Evolutionary conservation across 1,284 basidiomycete species (phyloP), one percentile per base, ranked within the genome.

Genomic region (Malassezia furfur): DNA sequence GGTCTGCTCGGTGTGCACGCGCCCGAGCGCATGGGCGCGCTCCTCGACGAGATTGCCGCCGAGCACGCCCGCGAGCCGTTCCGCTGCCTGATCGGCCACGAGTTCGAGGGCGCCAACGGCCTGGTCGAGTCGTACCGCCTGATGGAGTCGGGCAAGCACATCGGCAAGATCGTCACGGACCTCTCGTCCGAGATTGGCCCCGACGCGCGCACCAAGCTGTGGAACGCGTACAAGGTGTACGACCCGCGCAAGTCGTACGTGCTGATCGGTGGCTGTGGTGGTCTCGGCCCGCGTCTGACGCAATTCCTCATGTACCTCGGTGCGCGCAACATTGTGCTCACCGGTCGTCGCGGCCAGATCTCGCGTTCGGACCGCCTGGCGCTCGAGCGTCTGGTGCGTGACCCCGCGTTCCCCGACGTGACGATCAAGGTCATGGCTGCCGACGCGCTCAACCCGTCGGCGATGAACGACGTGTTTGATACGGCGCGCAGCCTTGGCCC

Each of bases 191-290:
- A 43, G 30, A 34, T 38, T 25, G 19, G 31, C n/a, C 44, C 43
- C 4, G 39, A 28, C n/a, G 37, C 44, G n/a, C 22, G 11, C 21
- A 30, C 39, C 15, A 40, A 40, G 36, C 41, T 57, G 37, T 48
- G 43, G 48, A 28, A 28, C 35, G 48, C 31, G 21, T 51, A 45
- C 50, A 52, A 57, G 46, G 14, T 52, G 21, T 60, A 49, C 45
- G 59, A 60, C 43, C 59, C 59, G 8, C 43, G 46, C 46, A 58
- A 57, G 50, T 15, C 50, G 30, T 60, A 53, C 32, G 56, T 60
- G 30, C 59, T 60, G 15, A 31, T 60, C 30, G 59, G 59, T 54
- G 59, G 59, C 44, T 60, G 59, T 40, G 59, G 59, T 59, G 59
- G 59, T 53, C 59, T 60, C 19, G 59, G 59, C 15, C 54, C 59